phyloP scores from a whole-genome alignment of 2,329 filamentous ascomycete genomes.

The Helotiales sp. region DNA sequence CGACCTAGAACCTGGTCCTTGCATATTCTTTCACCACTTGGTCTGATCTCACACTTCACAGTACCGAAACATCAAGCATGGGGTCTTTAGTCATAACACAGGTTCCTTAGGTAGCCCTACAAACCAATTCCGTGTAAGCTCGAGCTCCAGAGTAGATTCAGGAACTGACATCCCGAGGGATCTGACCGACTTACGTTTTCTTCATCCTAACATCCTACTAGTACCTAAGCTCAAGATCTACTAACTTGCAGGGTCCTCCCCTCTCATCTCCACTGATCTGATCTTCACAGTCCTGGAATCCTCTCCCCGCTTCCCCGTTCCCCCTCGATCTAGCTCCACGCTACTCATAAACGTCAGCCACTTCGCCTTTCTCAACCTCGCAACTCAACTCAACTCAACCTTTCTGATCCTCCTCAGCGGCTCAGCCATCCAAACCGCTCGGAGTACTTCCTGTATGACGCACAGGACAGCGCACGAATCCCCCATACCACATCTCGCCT shows the following conservation, averaged over 20 bases:
- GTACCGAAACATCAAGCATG: not conserved
- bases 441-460: not conserved
- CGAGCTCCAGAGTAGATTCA: no score
- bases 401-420: not conserved
- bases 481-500: not conserved
- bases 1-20: not conserved
- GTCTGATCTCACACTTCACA: not conserved
- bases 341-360: not conserved
- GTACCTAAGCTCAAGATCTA: no score
- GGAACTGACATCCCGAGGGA: no score
- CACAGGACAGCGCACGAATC: not conserved
- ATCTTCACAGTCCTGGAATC: not conserved
- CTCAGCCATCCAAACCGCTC: not conserved
- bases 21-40: not conserved
- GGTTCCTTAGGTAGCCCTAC: no score
- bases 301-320: not conserved
- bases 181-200: no score
- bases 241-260: not conserved
- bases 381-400: not conserved
- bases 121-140: not conserved
- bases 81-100: not conserved
- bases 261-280: not conserved
- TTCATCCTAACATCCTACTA: not conserved
- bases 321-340: not conserved
- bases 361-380: not conserved